Evolutionary conservation across 495 filamentous ascomycete species (phyloP), one percentile per base, ranked within the genome.

Genomic region (Aspergillus homomorphus): DNA sequence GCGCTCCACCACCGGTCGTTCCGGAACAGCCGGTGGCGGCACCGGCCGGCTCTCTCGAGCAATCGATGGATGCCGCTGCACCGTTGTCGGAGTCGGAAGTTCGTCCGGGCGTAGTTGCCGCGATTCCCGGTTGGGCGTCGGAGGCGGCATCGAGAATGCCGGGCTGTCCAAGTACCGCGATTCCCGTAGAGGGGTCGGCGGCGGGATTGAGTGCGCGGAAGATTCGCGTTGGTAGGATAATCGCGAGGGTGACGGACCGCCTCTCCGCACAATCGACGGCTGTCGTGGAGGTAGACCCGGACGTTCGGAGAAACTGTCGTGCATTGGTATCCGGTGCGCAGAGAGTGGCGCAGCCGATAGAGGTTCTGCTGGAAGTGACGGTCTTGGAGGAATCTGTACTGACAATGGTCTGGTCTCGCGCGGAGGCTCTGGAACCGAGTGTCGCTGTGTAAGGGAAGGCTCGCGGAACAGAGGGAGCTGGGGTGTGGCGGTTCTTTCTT

Each of bases 251-350:
- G 73, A 75, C 30, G 66, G 51, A 18, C 62, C 65, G n/a, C 43
- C 61, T 43, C 70, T 55, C 1, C 62, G 70, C 14, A 54, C 54
- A 3, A 63, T 58, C 2, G 66, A 66, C 1, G 62, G 51, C 43
- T 73, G 70, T 20, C 87, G 80, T 20, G 78, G 81, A 20, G 88
- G 88, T 28, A 91, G 76, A 21, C 79, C 77, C 8, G 88, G 88
- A 23, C 81, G 80, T 18, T 79, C 75, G 30, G 84, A 77, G 4
- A 79, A 77, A 44, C 59, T 66, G 51, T 80, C 76, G 30, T 63
- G 68, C 1, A 57, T 61, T 21, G 65, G 63, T 10, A 58, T 19
- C 23, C 62, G 51, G 41, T 68, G 64, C 0, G 69, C 62, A 18
- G 70, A 71, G 16, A 72, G 51, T 12, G 73, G 70, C 4, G 65